Percentiles rank a stretch among this genome's conserved stretches.
These are phyloP conservation scores for Fusarium verrucosum DNA, from an alignment of 2,329 filamentous ascomycete species.

Conservation along the genomic window DNA sequence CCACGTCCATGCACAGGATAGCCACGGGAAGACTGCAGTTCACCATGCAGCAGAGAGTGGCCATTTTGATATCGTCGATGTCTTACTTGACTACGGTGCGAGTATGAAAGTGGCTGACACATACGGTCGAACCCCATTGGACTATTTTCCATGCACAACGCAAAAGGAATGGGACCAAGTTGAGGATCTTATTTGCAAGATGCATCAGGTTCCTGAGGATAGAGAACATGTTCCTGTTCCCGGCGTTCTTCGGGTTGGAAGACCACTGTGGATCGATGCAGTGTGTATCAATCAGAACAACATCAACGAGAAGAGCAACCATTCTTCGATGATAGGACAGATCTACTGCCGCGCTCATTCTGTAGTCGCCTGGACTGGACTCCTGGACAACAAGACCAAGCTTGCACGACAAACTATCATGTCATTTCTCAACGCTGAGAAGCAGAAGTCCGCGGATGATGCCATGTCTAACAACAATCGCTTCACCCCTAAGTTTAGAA, in stretches of 20 bases:
- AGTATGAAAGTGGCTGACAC: neutral
- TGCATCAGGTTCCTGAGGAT: neutral
- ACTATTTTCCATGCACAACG: neutral
- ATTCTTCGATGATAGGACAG: neutral
- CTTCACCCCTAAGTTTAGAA: neutral
- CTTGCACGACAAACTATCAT: neutral
- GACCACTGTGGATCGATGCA: conserved; percentile 12
- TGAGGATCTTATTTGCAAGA: neutral
- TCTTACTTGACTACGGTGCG: neutral
- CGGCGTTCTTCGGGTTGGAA: neutral
- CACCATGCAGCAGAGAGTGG: neutral
- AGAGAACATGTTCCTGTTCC: neutral
- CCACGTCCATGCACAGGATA: neutral
- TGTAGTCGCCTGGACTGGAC: neutral
- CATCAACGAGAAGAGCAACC: fast-evolving
- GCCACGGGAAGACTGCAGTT: neutral
- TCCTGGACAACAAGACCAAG: neutral
- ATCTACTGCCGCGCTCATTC: neutral
- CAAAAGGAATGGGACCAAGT: neutral
- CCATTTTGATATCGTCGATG: neutral
- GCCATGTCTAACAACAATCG: neutral
- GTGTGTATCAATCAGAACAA: neutral
- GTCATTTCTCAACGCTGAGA: neutral
- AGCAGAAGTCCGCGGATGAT: neutral
- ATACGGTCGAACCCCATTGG: neutral